A percentile compares a stretch with the other conserved stretches of the same genome.
phyloP scores from a whole-genome alignment of 202 grass and related monocot genomes.

The Saccharum hybrid region DNA sequence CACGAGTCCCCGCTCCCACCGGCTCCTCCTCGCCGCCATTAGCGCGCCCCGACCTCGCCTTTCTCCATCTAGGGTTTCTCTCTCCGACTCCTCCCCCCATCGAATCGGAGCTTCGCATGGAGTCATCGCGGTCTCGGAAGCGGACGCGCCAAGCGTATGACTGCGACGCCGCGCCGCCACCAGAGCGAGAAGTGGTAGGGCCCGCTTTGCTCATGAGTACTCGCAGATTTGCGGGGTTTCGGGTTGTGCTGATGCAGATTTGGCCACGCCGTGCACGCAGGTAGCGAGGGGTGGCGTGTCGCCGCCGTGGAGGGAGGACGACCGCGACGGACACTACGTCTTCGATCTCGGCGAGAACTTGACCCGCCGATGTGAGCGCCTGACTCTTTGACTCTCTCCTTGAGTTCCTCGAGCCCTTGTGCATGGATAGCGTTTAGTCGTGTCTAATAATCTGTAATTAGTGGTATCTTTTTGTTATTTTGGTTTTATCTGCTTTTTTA shows the following conservation, averaged over 20 bases:
- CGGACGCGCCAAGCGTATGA: conserved; percentile 60
- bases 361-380: conserved; percentile 74
- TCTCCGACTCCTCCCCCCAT: conserved; percentile 1
- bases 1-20: background rate
- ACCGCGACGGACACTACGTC: conserved; percentile 87
- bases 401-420: conserved; percentile 18
- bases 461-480: background rate
- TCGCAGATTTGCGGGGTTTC: conserved; percentile 25
- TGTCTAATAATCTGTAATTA: conserved; percentile 1
- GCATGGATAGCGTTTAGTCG: conserved; percentile 6
- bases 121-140: conserved; percentile 67
- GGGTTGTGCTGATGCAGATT: conserved; percentile 46
- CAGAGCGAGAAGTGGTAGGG: conserved; percentile 59
- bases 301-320: conserved; percentile 77
- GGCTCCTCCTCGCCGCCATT: background rate
- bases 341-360: conserved; percentile 96
- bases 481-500: conserved; percentile 18
- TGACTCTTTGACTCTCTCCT: background rate
- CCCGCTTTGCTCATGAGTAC: conserved; percentile 21
- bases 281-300: conserved; percentile 61
- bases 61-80: conserved; percentile 30
- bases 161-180: conserved; percentile 40
- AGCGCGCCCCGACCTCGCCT: conserved; percentile 23
- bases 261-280: conserved; percentile 46
- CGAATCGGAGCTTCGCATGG: conserved; percentile 60